Base-by-base conservation (phyloP, 805 yeast genomes). In the Kluyveromyces lactis region DNA sequence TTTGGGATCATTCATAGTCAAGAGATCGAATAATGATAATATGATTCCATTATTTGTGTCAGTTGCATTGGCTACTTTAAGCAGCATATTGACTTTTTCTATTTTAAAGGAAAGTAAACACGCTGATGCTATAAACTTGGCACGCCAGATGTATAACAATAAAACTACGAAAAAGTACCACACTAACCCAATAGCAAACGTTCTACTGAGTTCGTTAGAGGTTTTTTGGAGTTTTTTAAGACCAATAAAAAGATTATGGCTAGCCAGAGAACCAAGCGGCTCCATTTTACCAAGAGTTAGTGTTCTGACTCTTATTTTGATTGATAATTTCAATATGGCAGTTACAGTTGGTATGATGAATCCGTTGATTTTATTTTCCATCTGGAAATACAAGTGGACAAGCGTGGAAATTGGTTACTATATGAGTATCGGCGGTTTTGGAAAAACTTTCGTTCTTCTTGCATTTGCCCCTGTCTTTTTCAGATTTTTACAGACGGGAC, bases 41-140 rank as follows among this genome's bases (percentile, higher is more conserved):
- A 41, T 58, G 12, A 21, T 47, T 1, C 57, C 74, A 0, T 39
- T 71, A 9, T 58, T 55, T 31, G 30, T 55, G 2, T 57, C 66
- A 9, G 30, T 55, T 3, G 24, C 42, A 0, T 33, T 62, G 13
- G 52, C 64, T 4, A 51, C 64, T 5, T 4, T 72, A 2, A 55
- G 64, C 3, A 38, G 71, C 0, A 5, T 72, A 1, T 17, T 67
- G 2, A 49, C 68, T 4, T 11, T 64, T 0, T 49, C 70, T 4
- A 52, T 73, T 2, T 52, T 82, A 11, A 78, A 78, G 2, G 94
- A 83, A 53, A 78, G 87, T 6, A 67, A 89, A 47, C 74, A 83
- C 11, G 50, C 55, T 24, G 66, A 68, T 35, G 73, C 83, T 2
- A 66, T 79, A 49, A 53, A 55, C 28, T 72, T 72, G 52, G 72